phyloP scores from a whole-genome alignment of 78 protist species.

The Tieghemostelium lacteum region DNA sequence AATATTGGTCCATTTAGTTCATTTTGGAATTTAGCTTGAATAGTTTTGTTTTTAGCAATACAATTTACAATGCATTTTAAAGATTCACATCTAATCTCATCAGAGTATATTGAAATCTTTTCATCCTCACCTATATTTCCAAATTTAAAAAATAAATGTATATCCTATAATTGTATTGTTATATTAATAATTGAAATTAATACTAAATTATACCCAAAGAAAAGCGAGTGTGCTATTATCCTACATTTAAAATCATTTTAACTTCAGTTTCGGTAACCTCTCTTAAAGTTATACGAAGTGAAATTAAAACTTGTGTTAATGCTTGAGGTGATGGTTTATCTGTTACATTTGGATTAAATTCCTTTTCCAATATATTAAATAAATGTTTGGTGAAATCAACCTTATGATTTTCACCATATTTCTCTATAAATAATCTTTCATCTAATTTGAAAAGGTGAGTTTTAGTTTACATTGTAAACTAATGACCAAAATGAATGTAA shows the following conservation, averaged over 20 bases:
- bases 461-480: background rate
- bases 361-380: constrained; percentile 28
- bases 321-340: constrained; percentile 15
- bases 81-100: constrained; percentile 61
- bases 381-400: constrained; percentile 22
- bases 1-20: constrained; percentile 45
- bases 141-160: constrained; percentile 41
- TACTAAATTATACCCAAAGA: too few species aligned
- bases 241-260: constrained; percentile 6
- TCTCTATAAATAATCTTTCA: constrained; percentile 38
- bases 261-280: constrained; percentile 10
- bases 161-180: background rate
- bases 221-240: background rate
- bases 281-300: constrained; percentile 50
- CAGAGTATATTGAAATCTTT: constrained; percentile 26
- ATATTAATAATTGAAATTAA: too few species aligned
- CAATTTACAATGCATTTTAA: constrained; percentile 48
- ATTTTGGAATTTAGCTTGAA: constrained; percentile 7
- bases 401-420: background rate
- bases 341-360: background rate
- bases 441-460: background rate
- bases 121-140: constrained; percentile 72
- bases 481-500: background rate
- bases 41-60: constrained; percentile 8
- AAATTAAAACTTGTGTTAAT: background rate